Evolutionary conservation across 2,329 filamentous ascomycete species (phyloP), one percentile per base, ranked within the genome.

Genomic region (Aureobasidium musti): DNA sequence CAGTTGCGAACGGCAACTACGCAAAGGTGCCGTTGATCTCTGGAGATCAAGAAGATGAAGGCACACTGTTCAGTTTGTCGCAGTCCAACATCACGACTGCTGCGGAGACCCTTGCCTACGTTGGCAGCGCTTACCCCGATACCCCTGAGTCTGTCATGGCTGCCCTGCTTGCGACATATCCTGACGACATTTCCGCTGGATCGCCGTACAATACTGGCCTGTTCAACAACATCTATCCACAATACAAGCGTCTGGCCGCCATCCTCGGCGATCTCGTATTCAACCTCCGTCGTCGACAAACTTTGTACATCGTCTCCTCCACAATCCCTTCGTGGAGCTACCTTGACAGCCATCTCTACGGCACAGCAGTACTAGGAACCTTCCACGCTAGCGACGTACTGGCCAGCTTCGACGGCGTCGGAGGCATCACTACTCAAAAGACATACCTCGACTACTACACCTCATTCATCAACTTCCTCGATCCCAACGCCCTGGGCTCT

Each of bases 31-130:
- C 87, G 2, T 83, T 88, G 73, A 88, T 89, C 66, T 83, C 90
- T 45, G 90, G 91, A 49, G 84, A 91, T 73, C 89, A 92, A 76
- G 90, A 93, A 79, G 91, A 94, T 73, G 90, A 94, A 76, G 90
- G 90, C 21, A 92, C 90, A 0, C 76, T 93, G 1, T 92, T 93
- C 74, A 81, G 87, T 5, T 80, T 93, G 39, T 88, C 89, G 75
- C 89, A 91, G 70, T 74, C 77, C 37, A 91, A 92, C 74, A 79
- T 93, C 60, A 90, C 85, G 11, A 89, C 82, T 1, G 86, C 82
- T 0, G 77, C 78, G 1, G 77, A 86, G 6, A 71, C 93, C 0
- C 81, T 86, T 39, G 78, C 82, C 21, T 94, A 94, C 72, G 77
- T 95, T 26, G 72, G 77, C 1, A 73, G 85, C 60, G 89, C 86